Base-by-base conservation (phyloP, 2,329 filamentous ascomycete species). In the Diaporthe sp. region DNA sequence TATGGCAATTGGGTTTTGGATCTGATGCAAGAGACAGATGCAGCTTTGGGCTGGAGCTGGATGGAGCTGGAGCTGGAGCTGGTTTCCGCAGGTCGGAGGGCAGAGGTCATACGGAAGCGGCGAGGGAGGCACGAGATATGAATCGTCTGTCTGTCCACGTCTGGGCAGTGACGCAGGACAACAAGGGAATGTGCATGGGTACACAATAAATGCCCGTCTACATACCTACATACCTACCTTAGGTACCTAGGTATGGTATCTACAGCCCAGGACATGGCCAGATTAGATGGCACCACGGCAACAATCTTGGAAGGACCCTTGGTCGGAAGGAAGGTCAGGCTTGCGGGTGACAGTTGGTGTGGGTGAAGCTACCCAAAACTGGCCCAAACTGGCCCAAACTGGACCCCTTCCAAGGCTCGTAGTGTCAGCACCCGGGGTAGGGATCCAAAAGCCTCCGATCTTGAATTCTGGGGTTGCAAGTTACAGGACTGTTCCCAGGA, bases 251-350 rank as follows among this genome's bases (percentile, higher is more conserved):
- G n/a, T n/a, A n/a, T n/a, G n/a, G n/a, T n/a, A n/a, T n/a, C n/a
- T n/a, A n/a, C 37, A 15, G 22, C 35, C 13, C 37, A 47, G 59
- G 13, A 19, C 22, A 66, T 66, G 61, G 22, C 30, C 44, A 66
- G 42, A n/a, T 32, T 32, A 27, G 63, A 66, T 51, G 63, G 63
- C 39, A 37, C 44, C 44, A 53, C 32, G 10, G 9, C 32, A 68
- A 19, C 44, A 68, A 51, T 50, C 63, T 53, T 68, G 63, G 63
- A 53, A 53, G 47, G 47, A 68, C 63, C 63, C 63, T 66, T 66
- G 63, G n/a, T 39, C 32, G 22, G 15, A 10, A 66, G 44, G 27
- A 47, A 65, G 30, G 61, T 66, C 61, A 51, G 61, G 61, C 19
- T 66, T 50, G 30, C 17, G 30, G 39, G 58, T 63, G 58, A 30